Base-by-base conservation (phyloP, 352 stramenopile genomes). In the Aphanomyces euteiches region DNA sequence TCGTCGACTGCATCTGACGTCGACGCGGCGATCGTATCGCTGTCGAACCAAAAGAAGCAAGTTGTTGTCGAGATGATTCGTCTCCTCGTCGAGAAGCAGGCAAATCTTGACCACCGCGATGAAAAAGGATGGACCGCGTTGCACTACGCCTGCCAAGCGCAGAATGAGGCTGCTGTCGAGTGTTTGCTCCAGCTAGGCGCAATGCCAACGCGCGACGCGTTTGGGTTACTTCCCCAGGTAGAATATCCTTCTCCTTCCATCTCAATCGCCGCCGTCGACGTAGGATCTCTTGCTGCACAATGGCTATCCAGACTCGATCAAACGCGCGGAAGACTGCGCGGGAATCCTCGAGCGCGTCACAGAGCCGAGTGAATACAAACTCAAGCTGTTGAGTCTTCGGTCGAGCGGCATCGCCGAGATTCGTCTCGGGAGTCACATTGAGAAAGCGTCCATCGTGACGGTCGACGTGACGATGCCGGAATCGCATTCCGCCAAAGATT, bases 111-210 rank as follows among this genome's bases (percentile, higher is more conserved):
- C 73, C 87, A 95, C 58, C 80, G 80, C 43, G 87, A 95, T 48
- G 87, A 95, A 61, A 90, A 93, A 60, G 82, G 84, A 17, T 92
- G 87, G 85, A 93, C 87, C 10, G 85, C 85, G 45, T 73, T 95
- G 34, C 87, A 95, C 48, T 78, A 93, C 61, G 85, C 84, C 54
- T 93, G 87, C 75, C 90, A 83, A 47, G 80, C 87, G 65, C 84
- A 92, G 73, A 92, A 88, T 65, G 73, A 83, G 2, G 75, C 87
- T 12, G 84, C 85, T 4, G 84, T 92, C 36, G 81, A 79, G 39
- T 90, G 91, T 79, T 79, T 95, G 8, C 80, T 92, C 15, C 81
- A 93, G 57, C 81, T 78, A 1, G 84, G 85, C 17, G 85, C 87
- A 1, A 74, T 78, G 45, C 82, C 85, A 3, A 89, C 86, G 72